A percentile compares a stretch with the other conserved stretches of the same genome.
phyloP scores from a whole-genome alignment of 768 basidiomycete genomes.

The Podaxis sp. region DNA sequence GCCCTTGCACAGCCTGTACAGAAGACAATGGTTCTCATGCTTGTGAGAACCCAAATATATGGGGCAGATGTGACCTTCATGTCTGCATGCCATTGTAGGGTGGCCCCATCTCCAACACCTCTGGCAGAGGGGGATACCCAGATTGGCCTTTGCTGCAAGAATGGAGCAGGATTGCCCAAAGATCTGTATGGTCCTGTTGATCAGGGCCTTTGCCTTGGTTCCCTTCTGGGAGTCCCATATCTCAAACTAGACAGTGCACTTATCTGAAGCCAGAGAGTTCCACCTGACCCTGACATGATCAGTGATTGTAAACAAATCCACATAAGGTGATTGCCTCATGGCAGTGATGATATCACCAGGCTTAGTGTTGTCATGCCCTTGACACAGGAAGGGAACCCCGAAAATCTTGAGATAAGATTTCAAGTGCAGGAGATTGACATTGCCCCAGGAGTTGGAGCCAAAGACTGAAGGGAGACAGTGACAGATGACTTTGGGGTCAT shows the following conservation, averaged over 20 bases:
- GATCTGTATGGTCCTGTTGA: background rate
- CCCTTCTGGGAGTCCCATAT: background rate
- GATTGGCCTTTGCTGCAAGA: background rate
- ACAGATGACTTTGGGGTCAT: too few relatives aligned
- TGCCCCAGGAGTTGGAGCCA: too few relatives aligned
- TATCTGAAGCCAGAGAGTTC: background rate
- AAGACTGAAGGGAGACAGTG: too few relatives aligned
- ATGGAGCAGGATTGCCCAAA: background rate
- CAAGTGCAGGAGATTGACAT: rapidly evolving
- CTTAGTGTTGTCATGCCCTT: too few relatives aligned
- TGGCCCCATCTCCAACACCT: background rate
- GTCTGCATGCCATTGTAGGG: rapidly evolving
- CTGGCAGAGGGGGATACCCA: background rate
- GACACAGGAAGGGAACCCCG: too few relatives aligned
- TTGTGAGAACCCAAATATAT: background rate
- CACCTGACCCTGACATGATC: too few relatives aligned
- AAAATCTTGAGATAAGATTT: too few relatives aligned
- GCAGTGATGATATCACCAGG: too few relatives aligned
- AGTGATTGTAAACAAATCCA: too few relatives aligned
- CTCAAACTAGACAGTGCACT: background rate
- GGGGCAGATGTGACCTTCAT: background rate
- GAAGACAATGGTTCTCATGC: too few relatives aligned
- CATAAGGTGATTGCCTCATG: too few relatives aligned
- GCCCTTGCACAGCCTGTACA: too few relatives aligned
- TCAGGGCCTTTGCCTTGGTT: background rate